Conservation (phyloP, 768 basidiomycete species). For the Pleurotus eryngii region DNA sequence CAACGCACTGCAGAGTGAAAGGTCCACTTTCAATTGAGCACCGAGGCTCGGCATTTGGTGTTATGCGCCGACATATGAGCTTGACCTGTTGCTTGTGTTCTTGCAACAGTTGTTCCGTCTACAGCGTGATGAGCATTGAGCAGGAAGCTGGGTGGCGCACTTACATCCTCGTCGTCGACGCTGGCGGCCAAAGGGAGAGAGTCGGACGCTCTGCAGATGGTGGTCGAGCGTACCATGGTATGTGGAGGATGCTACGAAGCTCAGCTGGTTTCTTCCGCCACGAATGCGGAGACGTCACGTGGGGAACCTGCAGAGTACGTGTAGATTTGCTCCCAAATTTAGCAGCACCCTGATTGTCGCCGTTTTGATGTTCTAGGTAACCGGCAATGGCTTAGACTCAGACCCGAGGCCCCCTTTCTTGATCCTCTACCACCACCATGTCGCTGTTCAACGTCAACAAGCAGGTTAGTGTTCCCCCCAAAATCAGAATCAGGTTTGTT, state of each 20-base stretch:
- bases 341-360: neutral
- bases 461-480: constrained; percentile 44
- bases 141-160: constrained; percentile 13
- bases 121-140: constrained; percentile 10
- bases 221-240: constrained; percentile 82
- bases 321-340: neutral
- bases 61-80: constrained; percentile 91
- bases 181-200: constrained; percentile 91
- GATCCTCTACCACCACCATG: constrained; percentile 29
- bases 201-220: constrained; percentile 81
- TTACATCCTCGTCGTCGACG: constrained; percentile 95
- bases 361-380: constrained; percentile 1
- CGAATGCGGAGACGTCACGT: constrained; percentile 8
- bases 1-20: constrained; percentile 91
- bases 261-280: constrained; percentile 8
- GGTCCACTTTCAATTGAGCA: constrained; percentile 96
- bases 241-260: constrained; percentile 10
- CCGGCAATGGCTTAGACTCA: neutral
- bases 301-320: neutral
- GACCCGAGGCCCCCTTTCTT: neutral
- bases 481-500: constrained; percentile 1
- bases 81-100: constrained; percentile 99
- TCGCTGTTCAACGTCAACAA: constrained; percentile 64
- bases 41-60: constrained; percentile 89
- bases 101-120: constrained; percentile 93